Conservation (phyloP, 805 yeast genomes). For the Metschnikowia colocasiae region DNA sequence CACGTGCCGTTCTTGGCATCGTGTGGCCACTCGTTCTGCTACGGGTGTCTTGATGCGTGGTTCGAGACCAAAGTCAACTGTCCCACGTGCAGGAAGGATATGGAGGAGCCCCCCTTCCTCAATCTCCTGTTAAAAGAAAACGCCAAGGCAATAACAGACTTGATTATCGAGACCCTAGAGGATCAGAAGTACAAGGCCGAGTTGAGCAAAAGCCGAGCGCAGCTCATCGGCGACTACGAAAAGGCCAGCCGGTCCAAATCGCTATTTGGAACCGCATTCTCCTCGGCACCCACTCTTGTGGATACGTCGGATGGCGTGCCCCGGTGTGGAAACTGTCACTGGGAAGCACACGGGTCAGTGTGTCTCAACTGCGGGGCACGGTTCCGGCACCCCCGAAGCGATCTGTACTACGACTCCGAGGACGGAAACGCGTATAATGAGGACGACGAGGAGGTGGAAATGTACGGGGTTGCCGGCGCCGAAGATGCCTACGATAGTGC, state of each 20-base stretch:
- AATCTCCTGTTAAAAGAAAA: slow-evolving; percentile 52
- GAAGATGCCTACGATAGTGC: slow-evolving; percentile 17
- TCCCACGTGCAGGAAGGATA: slow-evolving; percentile 59
- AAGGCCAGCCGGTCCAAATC: slow-evolving; percentile 33
- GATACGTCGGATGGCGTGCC: slow-evolving; percentile 71
- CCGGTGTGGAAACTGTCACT: slow-evolving; percentile 71
- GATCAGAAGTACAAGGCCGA: slow-evolving; percentile 23
- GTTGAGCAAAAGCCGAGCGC: slow-evolving; percentile 25
- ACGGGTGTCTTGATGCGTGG: slow-evolving; percentile 62
- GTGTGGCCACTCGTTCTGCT: slow-evolving; percentile 78
- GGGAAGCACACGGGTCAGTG: slow-evolving; percentile 69
- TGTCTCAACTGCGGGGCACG: slow-evolving; percentile 67
- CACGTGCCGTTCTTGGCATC: slow-evolving; percentile 56
- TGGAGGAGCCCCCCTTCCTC: slow-evolving; percentile 48
- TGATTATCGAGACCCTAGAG: slow-evolving; percentile 34
- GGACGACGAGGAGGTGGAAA: slow-evolving; percentile 28
- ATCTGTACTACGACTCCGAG: slow-evolving; percentile 34
- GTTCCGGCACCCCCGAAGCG: slow-evolving; percentile 35
- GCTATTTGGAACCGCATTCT: slow-evolving; percentile 50
- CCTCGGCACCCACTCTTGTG: slow-evolving; percentile 48
- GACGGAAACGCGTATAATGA: slow-evolving; percentile 37
- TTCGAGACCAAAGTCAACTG: slow-evolving; percentile 55
- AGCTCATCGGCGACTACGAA: slow-evolving; percentile 33
- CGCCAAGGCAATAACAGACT: slow-evolving; percentile 32
- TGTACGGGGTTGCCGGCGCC: slow-evolving; percentile 14